Evolutionary conservation across 2,329 filamentous ascomycete species (phyloP), one percentile per base, ranked within the genome.

Genomic region (Xylariales sp.): DNA sequence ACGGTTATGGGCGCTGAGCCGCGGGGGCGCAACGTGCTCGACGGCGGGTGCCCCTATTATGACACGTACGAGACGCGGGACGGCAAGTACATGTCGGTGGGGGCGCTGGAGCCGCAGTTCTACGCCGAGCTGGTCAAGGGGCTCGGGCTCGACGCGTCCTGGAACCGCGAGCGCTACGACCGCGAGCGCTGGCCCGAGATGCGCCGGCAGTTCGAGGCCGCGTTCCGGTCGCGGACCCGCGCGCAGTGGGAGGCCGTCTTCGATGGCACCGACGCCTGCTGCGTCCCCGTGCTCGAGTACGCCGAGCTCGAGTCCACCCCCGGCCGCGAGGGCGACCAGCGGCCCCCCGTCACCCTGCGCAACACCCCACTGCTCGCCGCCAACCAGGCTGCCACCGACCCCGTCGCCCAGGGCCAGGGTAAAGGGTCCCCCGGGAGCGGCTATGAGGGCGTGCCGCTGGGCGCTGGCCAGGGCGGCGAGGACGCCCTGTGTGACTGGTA

Each of bases 251-350:
- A 95, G 62, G 57, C 43, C 4, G 67, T 95, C 5, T 97, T 96
- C 57, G 87, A 95, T 57, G 87, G 85, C 10, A 93, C 86, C 0
- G 91, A 97, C 63, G 91, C 91, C 2, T 97, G 91, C 60, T 88
- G 85, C 46, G 88, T 87, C n/a, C 91, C 91, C 0, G 86, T 97
- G 2, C 66, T 95, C 29, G 81, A 81, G 23, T 86, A 88, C 47
- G 54, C 50, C 0, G 89, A 95, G 62, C 67, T 95, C 29, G 77
- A 88, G 52, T 47, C 23, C 4, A 16, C 29, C 57, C 35, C 55
- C 7, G 44, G 40, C n/a, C 64, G 69, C 33, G 78, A 81, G 53
- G 76, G 82, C 32, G 84, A 89, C 47, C 84, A 88, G 63, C 63
- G 86, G 43, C 85, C 85, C 2, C 63, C 74, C 2, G 84, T 90